phyloP scores from a whole-genome alignment of 257 asterid species.

The Nicotiana noctiflora region DNA sequence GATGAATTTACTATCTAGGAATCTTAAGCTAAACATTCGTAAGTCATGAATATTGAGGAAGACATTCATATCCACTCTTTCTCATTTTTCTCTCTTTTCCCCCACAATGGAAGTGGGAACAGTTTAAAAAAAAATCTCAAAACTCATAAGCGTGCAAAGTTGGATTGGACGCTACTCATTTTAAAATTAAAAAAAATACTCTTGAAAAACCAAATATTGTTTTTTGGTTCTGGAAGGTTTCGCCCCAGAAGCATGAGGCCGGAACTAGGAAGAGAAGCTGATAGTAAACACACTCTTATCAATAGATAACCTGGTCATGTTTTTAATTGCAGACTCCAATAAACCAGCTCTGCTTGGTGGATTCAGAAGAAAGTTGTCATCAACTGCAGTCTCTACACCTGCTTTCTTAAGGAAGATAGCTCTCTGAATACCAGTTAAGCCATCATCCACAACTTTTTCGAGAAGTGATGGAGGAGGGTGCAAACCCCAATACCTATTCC shows the following conservation, averaged over 20 bases:
- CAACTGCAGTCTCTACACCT: constrained; percentile 73
- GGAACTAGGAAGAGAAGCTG: no score
- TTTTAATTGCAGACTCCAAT: constrained; percentile 67
- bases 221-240: no score
- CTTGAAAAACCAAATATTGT: background rate
- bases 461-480: constrained; percentile 96
- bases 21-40: background rate
- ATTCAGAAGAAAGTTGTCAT: constrained; percentile 64
- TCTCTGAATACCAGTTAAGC: constrained; percentile 73
- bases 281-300: background rate
- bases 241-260: no score
- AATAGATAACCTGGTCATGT: constrained; percentile 71
- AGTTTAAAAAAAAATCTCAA: background rate
- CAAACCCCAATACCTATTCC: constrained; percentile 96
- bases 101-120: background rate
- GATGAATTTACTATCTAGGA: background rate
- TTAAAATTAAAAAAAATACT: background rate
- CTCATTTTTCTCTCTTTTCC: background rate
- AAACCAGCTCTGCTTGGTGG: constrained; percentile 86
- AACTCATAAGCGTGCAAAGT: background rate
- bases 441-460: constrained; percentile 86
- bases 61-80: background rate
- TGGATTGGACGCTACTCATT: background rate
- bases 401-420: constrained; percentile 88
- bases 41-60: background rate